Conservation (phyloP, 1,284 basidiomycete species). For the Cutaneotrichosporon arboriforme region DNA sequence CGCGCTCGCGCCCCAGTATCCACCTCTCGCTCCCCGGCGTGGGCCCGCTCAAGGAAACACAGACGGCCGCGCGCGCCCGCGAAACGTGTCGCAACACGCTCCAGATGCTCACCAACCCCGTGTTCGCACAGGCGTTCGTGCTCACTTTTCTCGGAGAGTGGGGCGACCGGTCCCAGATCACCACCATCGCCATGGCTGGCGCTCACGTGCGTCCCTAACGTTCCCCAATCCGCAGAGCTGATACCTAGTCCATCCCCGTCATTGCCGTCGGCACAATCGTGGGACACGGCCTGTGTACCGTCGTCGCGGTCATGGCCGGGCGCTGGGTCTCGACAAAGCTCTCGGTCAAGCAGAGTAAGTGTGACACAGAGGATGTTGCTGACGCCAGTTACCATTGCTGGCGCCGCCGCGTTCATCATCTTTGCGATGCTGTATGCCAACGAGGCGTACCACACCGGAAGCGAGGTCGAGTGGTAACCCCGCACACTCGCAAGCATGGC, state of each 20-base stretch:
- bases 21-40: slow-evolving; percentile 4
- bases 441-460: slow-evolving; percentile 53
- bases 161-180: slow-evolving; percentile 96
- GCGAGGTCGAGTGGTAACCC: slow-evolving; percentile 5
- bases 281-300: slow-evolving; percentile 84
- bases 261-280: slow-evolving; percentile 85
- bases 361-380: neutral
- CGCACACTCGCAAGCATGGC: neutral
- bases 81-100: slow-evolving; percentile 40
- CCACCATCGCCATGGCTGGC: slow-evolving; percentile 92
- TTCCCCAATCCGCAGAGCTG: neutral
- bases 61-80: slow-evolving; percentile 1
- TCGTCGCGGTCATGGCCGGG: slow-evolving; percentile 82
- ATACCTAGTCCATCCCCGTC: slow-evolving; percentile 62
- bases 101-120: slow-evolving; percentile 77
- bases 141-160: slow-evolving; percentile 97
- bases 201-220: slow-evolving; percentile 68
- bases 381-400: slow-evolving; percentile 70
- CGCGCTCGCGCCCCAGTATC: slow-evolving; percentile 3
- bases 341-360: slow-evolving; percentile 85
- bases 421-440: slow-evolving; percentile 73
- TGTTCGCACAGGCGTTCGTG: slow-evolving; percentile 92
- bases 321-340: slow-evolving; percentile 88
- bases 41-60: slow-evolving; percentile 9
- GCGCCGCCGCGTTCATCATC: slow-evolving; percentile 72